Evolutionary conservation across 2,329 filamentous ascomycete genomes (phyloP).

Genomic region (Rhynchosporium agropyri): DNA sequence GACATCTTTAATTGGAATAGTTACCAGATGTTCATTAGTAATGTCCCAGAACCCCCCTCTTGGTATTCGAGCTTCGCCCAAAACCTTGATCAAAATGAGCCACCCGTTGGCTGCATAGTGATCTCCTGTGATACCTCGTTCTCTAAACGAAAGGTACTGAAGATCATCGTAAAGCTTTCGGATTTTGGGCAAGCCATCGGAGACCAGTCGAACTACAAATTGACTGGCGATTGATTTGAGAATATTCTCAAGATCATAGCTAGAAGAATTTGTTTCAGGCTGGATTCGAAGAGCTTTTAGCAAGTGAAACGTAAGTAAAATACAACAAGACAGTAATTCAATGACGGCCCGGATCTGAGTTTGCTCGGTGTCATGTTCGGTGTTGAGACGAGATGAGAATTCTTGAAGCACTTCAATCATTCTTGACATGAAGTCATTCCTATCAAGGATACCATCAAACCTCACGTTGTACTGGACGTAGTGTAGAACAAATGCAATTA

Average conservation of each 20-base stretch:
- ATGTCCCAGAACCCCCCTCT: constrained; percentile 64
- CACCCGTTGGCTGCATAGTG: constrained; percentile 55
- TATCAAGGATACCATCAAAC: constrained; percentile 27
- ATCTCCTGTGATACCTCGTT: constrained; percentile 55
- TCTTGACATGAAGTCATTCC: constrained; percentile 35
- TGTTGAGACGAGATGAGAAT: constrained; percentile 30
- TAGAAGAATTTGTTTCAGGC: constrained; percentile 18
- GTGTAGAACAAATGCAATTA: constrained; percentile 34
- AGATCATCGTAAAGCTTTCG: constrained; percentile 52
- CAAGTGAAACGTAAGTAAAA: constrained; percentile 46
- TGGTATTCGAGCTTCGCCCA: constrained; percentile 54
- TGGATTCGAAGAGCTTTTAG: constrained; percentile 47
- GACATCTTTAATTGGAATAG: constrained; percentile 42
- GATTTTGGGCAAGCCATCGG: constrained; percentile 49
- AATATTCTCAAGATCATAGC: constrained; percentile 51
- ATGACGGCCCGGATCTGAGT: constrained; percentile 18
- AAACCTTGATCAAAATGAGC: constrained; percentile 58
- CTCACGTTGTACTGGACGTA: constrained; percentile 38
- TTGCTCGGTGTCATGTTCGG: background rate
- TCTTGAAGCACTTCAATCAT: constrained; percentile 39
- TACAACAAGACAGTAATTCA: constrained; percentile 30
- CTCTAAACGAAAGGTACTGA: constrained; percentile 49
- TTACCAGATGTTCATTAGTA: constrained; percentile 49
- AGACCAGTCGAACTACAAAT: constrained; percentile 47
- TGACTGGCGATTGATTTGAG: constrained; percentile 49